phyloP scores from a whole-genome alignment of 2,329 filamentous ascomycete genomes.

The Xylariomycetidae sp. region DNA sequence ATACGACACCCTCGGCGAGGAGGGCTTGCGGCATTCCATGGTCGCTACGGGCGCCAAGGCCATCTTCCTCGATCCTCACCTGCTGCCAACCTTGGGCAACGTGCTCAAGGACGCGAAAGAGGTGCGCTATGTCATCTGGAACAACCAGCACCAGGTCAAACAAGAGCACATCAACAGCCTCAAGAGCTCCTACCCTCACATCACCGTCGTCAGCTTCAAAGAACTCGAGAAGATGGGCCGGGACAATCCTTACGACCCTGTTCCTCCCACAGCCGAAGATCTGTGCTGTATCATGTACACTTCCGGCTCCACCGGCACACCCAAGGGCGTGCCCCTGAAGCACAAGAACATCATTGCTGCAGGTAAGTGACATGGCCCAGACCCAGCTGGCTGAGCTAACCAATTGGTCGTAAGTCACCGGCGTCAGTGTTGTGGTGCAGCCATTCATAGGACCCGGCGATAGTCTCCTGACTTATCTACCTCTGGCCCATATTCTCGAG shows the following conservation, averaged over 20 bases:
- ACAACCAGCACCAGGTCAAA: slow-evolving; percentile 46
- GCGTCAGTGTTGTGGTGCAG: slow-evolving; percentile 71
- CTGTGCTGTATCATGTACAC: slow-evolving; percentile 71
- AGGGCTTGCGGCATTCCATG: slow-evolving; percentile 65
- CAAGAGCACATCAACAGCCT: slow-evolving; percentile 44
- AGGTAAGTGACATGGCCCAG: slow-evolving; percentile 40
- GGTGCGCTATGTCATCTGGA: slow-evolving; percentile 48
- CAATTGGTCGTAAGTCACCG: slow-evolving; percentile 60
- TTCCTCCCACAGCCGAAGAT: slow-evolving; percentile 65
- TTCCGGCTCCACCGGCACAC: slow-evolving; percentile 74
- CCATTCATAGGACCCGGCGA: slow-evolving; percentile 73
- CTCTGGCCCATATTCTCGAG: slow-evolving; percentile 82
- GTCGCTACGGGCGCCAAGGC: slow-evolving; percentile 63
- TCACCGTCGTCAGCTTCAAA: slow-evolving; percentile 45
- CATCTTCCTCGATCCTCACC: slow-evolving; percentile 70
- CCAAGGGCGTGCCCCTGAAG: slow-evolving; percentile 74
- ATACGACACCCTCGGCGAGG: slow-evolving; percentile 70
- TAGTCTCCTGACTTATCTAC: slow-evolving; percentile 74
- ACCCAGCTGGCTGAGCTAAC: slow-evolving; percentile 7
- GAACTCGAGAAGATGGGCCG: slow-evolving; percentile 46
- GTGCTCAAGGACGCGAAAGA: slow-evolving; percentile 46
- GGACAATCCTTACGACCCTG: slow-evolving; percentile 61
- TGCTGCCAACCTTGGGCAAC: slow-evolving; percentile 52
- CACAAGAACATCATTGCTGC: slow-evolving; percentile 71
- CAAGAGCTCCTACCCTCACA: slow-evolving; percentile 40